These are phyloP conservation scores for Ochetophila trinervis DNA, from an alignment of 306 rosid species.

Conservation along the genomic window DNA sequence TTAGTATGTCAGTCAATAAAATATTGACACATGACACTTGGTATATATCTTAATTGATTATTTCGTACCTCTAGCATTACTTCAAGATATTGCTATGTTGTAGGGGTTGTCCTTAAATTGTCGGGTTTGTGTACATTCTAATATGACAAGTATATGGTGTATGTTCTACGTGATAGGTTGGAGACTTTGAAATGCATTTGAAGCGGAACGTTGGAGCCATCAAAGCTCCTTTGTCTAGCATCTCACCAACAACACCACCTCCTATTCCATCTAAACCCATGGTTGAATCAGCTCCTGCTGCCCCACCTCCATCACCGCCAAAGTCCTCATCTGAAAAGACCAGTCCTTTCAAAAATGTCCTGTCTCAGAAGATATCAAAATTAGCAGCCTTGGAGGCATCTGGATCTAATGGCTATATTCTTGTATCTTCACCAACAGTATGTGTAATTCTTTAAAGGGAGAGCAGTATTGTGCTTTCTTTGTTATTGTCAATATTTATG, in stretches of 20 bases:
- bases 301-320: constrained; percentile 52
- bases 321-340: constrained; percentile 55
- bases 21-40: too few species aligned
- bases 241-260: constrained; percentile 71
- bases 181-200: constrained; percentile 95
- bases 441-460: constrained; percentile 14
- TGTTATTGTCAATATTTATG: constrained; percentile 14
- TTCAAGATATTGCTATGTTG: not conserved
- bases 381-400: constrained; percentile 85
- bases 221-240: constrained; percentile 54
- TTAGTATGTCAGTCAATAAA: too few species aligned
- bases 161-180: constrained; percentile 53
- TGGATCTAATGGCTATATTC: constrained; percentile 52
- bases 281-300: constrained; percentile 53
- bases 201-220: constrained; percentile 80
- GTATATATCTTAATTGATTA: too few species aligned
- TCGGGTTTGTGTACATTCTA: constrained; percentile 11
- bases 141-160: constrained; percentile 11
- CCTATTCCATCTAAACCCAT: constrained; percentile 79
- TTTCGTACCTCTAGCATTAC: too few species aligned
- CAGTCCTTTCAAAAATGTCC: constrained; percentile 50
- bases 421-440: constrained; percentile 77
- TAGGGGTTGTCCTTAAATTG: not conserved
- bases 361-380: constrained; percentile 51
- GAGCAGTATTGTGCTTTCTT: not conserved